A percentile compares a stretch with the other conserved stretches of the same genome.
Conservation (phyloP, 768 basidiomycete genomes). For the Chiua virens region DNA sequence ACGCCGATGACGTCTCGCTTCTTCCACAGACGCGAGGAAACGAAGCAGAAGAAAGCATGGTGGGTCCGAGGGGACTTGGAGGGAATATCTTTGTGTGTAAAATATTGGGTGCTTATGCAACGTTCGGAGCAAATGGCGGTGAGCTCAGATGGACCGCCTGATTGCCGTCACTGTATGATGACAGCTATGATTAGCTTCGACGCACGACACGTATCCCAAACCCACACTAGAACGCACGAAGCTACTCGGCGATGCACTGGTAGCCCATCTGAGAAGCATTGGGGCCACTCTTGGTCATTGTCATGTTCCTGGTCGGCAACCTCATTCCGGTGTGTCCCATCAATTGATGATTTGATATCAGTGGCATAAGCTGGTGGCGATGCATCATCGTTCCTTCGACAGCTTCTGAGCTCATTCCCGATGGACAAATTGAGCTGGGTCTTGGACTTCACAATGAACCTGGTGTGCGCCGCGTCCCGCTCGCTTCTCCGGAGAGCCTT, state of each 20-base stretch:
- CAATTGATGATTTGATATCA: not conserved
- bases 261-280: slow-evolving; percentile 33
- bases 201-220: not conserved
- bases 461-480: slow-evolving; percentile 26
- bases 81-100: slow-evolving; percentile 56
- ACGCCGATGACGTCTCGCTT: slow-evolving; percentile 58
- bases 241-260: slow-evolving; percentile 33
- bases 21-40: slow-evolving; percentile 16
- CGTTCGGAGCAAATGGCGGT: slow-evolving; percentile 37
- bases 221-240: slow-evolving; percentile 21
- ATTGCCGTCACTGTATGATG: not conserved
- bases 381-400: not conserved
- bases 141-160: slow-evolving; percentile 18
- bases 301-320: slow-evolving; percentile 50
- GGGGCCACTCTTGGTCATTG: slow-evolving; percentile 52
- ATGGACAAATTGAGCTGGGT: slow-evolving; percentile 40
- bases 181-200: not conserved
- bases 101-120: slow-evolving; percentile 48
- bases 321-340: slow-evolving; percentile 10
- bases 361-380: not conserved
- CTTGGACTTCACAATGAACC: slow-evolving; percentile 60
- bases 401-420: slow-evolving; percentile 5
- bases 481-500: slow-evolving; percentile 26
- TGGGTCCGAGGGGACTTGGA: slow-evolving; percentile 50
- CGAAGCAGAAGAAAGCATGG: slow-evolving; percentile 26